Evolutionary conservation across 1,284 basidiomycete species (phyloP).

Genomic region (Athelia sp.): DNA sequence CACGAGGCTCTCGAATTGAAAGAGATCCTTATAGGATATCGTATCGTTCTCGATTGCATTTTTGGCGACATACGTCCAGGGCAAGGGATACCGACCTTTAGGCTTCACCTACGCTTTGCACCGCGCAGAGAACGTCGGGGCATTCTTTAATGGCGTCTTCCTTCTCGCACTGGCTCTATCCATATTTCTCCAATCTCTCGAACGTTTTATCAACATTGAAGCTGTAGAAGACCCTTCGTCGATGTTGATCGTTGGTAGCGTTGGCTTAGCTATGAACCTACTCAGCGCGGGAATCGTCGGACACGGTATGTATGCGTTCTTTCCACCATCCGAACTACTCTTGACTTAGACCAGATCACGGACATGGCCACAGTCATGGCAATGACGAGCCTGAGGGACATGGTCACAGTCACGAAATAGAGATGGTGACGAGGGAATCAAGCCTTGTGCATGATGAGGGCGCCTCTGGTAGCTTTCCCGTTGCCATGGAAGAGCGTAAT

Average conservation of each 20-base stretch:
- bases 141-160: constrained; percentile 50
- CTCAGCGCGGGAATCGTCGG: constrained; percentile 34
- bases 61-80: constrained; percentile 34
- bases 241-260: constrained; percentile 38
- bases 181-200: constrained; percentile 42
- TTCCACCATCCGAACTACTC: neutral
- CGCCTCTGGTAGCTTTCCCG: neutral
- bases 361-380: constrained; percentile 28
- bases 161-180: constrained; percentile 43
- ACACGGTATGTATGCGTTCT: constrained; percentile 29
- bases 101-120: constrained; percentile 46
- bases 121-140: constrained; percentile 44
- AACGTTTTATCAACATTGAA: constrained; percentile 40
- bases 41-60: constrained; percentile 30
- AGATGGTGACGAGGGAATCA: neutral
- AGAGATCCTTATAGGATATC: constrained; percentile 25
- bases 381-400: constrained; percentile 12
- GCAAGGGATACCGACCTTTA: constrained; percentile 35
- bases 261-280: constrained; percentile 41
- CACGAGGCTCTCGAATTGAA: neutral
- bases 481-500: neutral
- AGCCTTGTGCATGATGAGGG: neutral
- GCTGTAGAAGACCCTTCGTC: constrained; percentile 30
- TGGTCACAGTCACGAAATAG: constrained; percentile 5
- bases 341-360: constrained; percentile 19